Evolutionary conservation across 805 yeast genomes (phyloP).

Genomic region (Komagataella phaffii): DNA sequence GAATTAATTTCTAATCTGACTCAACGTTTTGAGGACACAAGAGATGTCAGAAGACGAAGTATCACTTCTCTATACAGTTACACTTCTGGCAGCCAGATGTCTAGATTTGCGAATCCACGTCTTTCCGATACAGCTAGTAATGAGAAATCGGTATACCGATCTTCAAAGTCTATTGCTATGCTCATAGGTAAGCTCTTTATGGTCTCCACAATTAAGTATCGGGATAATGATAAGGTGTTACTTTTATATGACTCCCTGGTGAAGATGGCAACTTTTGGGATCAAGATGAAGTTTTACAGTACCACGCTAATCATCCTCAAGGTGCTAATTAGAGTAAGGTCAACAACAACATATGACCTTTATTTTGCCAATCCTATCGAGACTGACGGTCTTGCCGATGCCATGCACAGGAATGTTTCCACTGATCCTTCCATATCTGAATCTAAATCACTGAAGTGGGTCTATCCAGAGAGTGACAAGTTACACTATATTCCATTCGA

Average conservation of each 20-base stretch:
- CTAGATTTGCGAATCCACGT: conserved; percentile 6
- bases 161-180: conserved; percentile 5
- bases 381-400: conserved; percentile 52
- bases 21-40: not conserved
- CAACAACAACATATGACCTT: conserved; percentile 27
- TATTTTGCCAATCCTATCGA: conserved; percentile 41
- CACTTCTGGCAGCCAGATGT: conserved; percentile 3
- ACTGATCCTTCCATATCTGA: not conserved
- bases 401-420: conserved; percentile 34
- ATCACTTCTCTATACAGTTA: conserved; percentile 6
- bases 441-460: not conserved
- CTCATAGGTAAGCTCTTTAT: conserved; percentile 4
- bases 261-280: conserved; percentile 21
- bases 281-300: conserved; percentile 19
- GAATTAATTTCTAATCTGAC: not conserved
- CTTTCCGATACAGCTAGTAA: conserved; percentile 4
- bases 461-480: not conserved
- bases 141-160: conserved; percentile 4
- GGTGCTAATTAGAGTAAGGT: conserved; percentile 40
- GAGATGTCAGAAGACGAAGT: conserved; percentile 3
- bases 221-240: not conserved
- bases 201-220: not conserved
- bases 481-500: conserved; percentile 32
- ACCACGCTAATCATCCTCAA: conserved; percentile 35
- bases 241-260: conserved; percentile 17